Conservation (phyloP, 2,329 filamentous ascomycete genomes). For the Colletotrichum lini region DNA sequence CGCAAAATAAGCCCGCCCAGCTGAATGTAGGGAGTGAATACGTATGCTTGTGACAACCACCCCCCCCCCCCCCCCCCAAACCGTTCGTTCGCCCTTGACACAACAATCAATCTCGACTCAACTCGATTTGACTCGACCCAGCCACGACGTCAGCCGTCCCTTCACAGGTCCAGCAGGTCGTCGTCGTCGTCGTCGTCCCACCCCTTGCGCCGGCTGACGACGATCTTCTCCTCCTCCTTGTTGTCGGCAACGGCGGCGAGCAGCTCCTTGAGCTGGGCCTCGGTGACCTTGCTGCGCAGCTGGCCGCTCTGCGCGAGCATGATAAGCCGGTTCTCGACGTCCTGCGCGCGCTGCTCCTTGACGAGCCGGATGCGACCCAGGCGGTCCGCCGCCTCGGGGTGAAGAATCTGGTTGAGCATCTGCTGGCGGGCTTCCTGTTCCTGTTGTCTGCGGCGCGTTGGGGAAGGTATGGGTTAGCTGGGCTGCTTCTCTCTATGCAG, state of each 20-base stretch:
- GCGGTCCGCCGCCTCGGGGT: conserved; percentile 93
- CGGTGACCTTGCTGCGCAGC: conserved; percentile 88
- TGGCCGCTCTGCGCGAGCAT: conserved; percentile 92
- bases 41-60: not conserved
- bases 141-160: not conserved
- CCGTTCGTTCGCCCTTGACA: too few relatives aligned
- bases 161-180: conserved; percentile 75
- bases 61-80: not conserved
- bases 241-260: conserved; percentile 87
- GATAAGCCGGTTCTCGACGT: conserved; percentile 94
- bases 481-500: conserved; percentile 36
- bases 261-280: conserved; percentile 93
- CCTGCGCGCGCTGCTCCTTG: conserved; percentile 89
- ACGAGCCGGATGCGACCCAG: conserved; percentile 95
- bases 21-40: not conserved
- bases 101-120: not conserved
- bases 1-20: not conserved
- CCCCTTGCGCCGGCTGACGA: conserved; percentile 85
- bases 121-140: not conserved
- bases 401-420: conserved; percentile 92
- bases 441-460: conserved; percentile 56
- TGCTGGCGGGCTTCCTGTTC: conserved; percentile 78
- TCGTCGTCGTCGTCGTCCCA: conserved; percentile 91
- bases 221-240: conserved; percentile 85
- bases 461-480: conserved; percentile 38